phyloP scores from a whole-genome alignment of 345 rosid genomes.

The Orychophragmus violaceus region DNA sequence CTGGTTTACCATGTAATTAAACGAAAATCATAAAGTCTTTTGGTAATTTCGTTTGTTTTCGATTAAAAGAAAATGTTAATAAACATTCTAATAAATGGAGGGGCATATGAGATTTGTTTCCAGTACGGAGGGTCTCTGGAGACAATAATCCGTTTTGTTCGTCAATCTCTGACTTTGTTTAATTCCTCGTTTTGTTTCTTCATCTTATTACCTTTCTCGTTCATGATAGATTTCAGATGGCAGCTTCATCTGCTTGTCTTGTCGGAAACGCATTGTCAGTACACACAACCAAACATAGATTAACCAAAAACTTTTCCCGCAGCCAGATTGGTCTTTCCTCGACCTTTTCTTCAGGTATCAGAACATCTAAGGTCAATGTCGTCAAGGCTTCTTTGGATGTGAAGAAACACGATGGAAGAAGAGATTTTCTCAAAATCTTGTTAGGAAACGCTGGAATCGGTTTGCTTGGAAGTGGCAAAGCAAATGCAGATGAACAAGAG shows the following conservation, averaged over 20 bases:
- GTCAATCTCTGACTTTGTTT: no score
- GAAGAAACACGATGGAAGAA: conserved; percentile 54
- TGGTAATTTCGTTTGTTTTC: no score
- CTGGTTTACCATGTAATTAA: no score
- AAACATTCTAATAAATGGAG: no score
- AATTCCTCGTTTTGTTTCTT: not conserved
- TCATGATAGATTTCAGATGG: conserved; percentile 40
- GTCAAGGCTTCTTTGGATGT: conserved; percentile 51
- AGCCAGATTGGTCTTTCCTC: conserved; percentile 38
- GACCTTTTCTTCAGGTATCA: conserved; percentile 23
- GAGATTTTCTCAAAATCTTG: conserved; percentile 64
- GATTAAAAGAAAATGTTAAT: no score
- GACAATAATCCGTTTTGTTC: no score
- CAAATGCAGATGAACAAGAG: conserved; percentile 85
- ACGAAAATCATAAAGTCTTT: no score
- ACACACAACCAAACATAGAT: conserved; percentile 31
- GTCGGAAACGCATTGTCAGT: conserved; percentile 55
- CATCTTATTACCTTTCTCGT: not conserved
- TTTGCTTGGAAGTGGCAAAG: conserved; percentile 61
- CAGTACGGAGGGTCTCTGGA: no score
- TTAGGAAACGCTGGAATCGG: conserved; percentile 63
- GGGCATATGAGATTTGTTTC: no score
- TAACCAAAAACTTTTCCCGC: conserved; percentile 36
- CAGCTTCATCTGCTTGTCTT: conserved; percentile 67
- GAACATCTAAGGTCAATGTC: conserved; percentile 33